Base-by-base conservation (phyloP, 2,329 filamentous ascomycete species). In the Ophiostoma sp. region DNA sequence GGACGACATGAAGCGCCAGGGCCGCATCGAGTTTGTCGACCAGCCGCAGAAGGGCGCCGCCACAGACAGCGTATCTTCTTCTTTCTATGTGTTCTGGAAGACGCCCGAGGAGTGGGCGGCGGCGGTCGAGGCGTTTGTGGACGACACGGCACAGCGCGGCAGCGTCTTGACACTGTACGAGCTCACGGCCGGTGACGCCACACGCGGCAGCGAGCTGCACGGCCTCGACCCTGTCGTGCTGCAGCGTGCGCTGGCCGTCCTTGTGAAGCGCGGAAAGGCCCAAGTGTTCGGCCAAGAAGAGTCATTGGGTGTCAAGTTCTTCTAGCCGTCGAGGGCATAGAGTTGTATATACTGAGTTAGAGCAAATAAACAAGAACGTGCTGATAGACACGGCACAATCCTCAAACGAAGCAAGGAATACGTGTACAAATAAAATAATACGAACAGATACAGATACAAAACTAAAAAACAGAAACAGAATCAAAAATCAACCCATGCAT, bases 281-380 rank as follows among this genome's bases (percentile, higher is more conserved):
- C 94, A 98, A 78, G 87, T 98, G 40, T 98, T 99, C 80, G 94
- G 94, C 45, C 86, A 87, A 67, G 93, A 94, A 74, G 92, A 94
- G 76, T 90, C 91, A 70, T 87, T 91, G 75, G 95, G 95, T 74
- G 92, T 98, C 72, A 99, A 99, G 81, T 98, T 99, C 81, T 98
- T 98, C 77, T 97, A 66, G 47, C 4, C 6, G 27, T 27, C 27
- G 27, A 27, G 27, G 1, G 27, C 27, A 27, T 27, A 27, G 27
- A 27, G 27, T 27, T 27, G 27, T 27, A 27, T 27, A 27, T 27
- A 27, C 27, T 27, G 27, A 27, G 2, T 27, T 27, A 27, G 27
- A 27, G 27, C 27, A 27, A 27, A 27, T 27, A 27, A 27, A 27
- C 27, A 27, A 27, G 27, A 27, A 27, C 27, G 27, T 27, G 27